Evolutionary conservation across 495 filamentous ascomycete species (phyloP).

Genomic region (Emericellopsis terricola): DNA sequence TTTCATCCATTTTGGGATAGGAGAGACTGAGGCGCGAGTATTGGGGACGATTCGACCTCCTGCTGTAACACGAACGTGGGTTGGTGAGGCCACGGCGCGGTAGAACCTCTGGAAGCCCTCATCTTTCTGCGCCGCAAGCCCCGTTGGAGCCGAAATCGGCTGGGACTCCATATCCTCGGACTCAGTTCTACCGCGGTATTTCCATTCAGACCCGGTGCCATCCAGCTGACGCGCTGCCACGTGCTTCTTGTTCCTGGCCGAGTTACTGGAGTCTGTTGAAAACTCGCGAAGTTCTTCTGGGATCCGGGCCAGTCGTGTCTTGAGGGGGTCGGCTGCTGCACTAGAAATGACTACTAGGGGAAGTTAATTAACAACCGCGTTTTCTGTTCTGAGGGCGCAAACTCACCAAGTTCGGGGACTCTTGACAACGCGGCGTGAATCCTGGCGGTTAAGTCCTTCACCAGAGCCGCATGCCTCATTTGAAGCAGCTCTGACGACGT

Average conservation of each 20-base stretch:
- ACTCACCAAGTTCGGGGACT: too few species aligned
- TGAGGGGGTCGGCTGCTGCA: too few species aligned
- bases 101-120: conserved; percentile 39
- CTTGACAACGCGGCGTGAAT: too few species aligned
- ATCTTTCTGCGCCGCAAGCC: conserved; percentile 22
- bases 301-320: not conserved
- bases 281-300: not conserved
- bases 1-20: conserved; percentile 20
- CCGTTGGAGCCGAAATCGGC: conserved; percentile 27
- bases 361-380: too few species aligned
- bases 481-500: too few species aligned
- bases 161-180: conserved; percentile 15
- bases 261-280: not conserved
- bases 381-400: too few species aligned
- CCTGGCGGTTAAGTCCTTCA: too few species aligned
- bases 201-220: conserved; percentile 14
- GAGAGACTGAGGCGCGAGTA: conserved; percentile 25
- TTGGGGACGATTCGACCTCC: conserved; percentile 38
- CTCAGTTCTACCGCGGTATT: conserved; percentile 21
- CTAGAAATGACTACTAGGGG: too few species aligned
- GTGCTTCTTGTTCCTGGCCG: not conserved
- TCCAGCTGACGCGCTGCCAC: conserved; percentile 1
- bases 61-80: conserved; percentile 36
- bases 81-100: conserved; percentile 34
- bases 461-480: too few species aligned